Base-by-base conservation (phyloP, 2,329 filamentous ascomycete genomes). In the Trichophaea hybrida region DNA sequence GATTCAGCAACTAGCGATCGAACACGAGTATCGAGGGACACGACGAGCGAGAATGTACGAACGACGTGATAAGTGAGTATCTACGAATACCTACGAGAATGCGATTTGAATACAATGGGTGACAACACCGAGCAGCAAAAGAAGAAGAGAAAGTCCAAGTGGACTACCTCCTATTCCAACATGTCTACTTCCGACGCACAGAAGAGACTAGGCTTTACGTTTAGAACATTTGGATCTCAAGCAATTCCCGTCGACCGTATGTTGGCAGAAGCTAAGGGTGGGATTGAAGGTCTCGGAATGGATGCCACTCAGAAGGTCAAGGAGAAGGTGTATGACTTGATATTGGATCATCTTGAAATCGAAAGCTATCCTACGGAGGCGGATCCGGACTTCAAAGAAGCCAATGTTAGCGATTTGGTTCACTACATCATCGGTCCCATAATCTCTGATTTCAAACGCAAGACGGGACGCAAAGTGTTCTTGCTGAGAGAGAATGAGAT, bases 141-240 rank as follows among this genome's bases (percentile, higher is more conserved):
- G n/a, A n/a, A n/a, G n/a, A n/a, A n/a, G n/a, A 58, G 46, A 37
- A 50, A 37, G 55, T 3, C n/a, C 15, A 58, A 58, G 55, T 58
- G 55, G 54, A 46, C 40, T 50, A 59, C 48, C n/a, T 55, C 57
- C 34, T 59, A 59, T 59, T 54, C 57, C 57, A 59, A n/a, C n/a
- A n/a, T n/a, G n/a, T n/a, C n/a, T n/a, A 50, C 44, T 46, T 51
- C 17, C 12, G 46, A 61, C 40, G 59, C 55, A 24, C 49, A 61
- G 52, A 50, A 59, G 8, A 61, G 57, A n/a, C 38, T 43, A 43
- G 38, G 38, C 38, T 43, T 43, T 43, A 43, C n/a, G 38, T 8
- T 43, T 7, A n/a, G 38, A 43, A 7, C 2, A 43, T n/a, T n/a
- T n/a, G n/a, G 55, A 7, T n/a, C n/a, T n/a, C n/a, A n/a, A n/a